Evolutionary conservation across 768 basidiomycete species (phyloP), one percentile per base, ranked within the genome.

Genomic region (Ramaria rubella): DNA sequence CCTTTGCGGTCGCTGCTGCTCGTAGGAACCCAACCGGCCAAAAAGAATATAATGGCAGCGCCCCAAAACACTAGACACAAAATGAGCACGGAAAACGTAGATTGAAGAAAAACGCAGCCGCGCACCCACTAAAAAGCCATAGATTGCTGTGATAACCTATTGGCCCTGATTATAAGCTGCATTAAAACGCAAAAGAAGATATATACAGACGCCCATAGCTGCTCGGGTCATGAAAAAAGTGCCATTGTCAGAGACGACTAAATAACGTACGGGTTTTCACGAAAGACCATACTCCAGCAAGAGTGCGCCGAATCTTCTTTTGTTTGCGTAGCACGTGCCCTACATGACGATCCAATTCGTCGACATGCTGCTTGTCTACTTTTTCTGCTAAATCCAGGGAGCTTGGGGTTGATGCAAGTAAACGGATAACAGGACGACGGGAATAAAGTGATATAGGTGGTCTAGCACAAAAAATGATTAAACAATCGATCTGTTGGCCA

Each of bases 271-370:
- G 90, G 53, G 90, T 94, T 71, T 87, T 90, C 57, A 92, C 68
- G 65, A 90, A 94, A 2, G 85, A 78, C 87, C 90, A 89, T 3
- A 92, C 72, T 3, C 90, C 90, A 61, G 75, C 74, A 62, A 86
- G 66, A 0, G 79, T 82, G 17, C 85, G 77, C 55, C 78, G 75
- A 3, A 65, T 38, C 57, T 78, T 81, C 15, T 82, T 81, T 15
- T 80, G 79, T 56, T 81, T 79, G 17, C 74, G 74, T 5, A 94
- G 75, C 2, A 90, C 80, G 61, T 90, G 84, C 52, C 87, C 81
- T 30, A 94, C 87, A 72, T 92, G 90, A 27, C 77, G 75, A 69
- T 92, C 90, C 7, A 92, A 72, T 21, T 75, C 72, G 61, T 75
- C 69, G 21, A 63, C 67, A 54, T 81, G 76, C 40, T 77, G 72